Base-by-base conservation (phyloP, 2,329 filamentous ascomycete genomes). In the Xylaria sp. region DNA sequence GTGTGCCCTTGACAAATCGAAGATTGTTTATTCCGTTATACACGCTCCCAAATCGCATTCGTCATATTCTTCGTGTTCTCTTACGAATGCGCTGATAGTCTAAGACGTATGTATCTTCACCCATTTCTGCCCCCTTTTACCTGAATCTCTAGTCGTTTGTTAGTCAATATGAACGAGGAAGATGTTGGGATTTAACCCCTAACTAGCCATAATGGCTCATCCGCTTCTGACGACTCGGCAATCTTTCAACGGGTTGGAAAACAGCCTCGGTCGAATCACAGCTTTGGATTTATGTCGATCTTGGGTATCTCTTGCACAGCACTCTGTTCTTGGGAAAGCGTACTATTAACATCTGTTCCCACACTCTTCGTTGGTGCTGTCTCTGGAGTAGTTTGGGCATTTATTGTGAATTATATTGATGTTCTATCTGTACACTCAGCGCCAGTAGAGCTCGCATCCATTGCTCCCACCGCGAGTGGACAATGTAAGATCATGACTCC, bases 311-410 rank as follows among this genome's bases (percentile, higher is more conserved):
- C 73, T 21, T 73, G 73, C 50, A 69, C 72, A 5, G 62, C 72
- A 18, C 44, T 74, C 37, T 63, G 60, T 8, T 72, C 86, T 0
- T 88, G 86, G 86, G 86, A 88, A 74, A 81, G 82, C 44, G 78
- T 82, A 1, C 74, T 85, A 42, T 77, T 82, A 66, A 80, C 80
- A 0, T 82, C 48, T 84, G 8, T 51, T 9, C 29, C 58, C 3
- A 18, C 8, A 13, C 58, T 60, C 27, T 27, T 50, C n/a, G 37
- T 25, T 25, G 58, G 18, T 3, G 58, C 44, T 5, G 27, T 44
- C 2, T 29, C 44, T 6, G 58, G 27, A 3, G 44, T 60, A 2
- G 6, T 51, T 23, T 51, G 29, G 44, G 58, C 9, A 3, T 27
- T 60, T 6, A 3, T 60, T 0, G 10, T 40, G 2, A 51, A 51